Base-by-base conservation (phyloP, 2,329 filamentous ascomycete species). In the Nothophaeocryptopus gaeumannii region DNA sequence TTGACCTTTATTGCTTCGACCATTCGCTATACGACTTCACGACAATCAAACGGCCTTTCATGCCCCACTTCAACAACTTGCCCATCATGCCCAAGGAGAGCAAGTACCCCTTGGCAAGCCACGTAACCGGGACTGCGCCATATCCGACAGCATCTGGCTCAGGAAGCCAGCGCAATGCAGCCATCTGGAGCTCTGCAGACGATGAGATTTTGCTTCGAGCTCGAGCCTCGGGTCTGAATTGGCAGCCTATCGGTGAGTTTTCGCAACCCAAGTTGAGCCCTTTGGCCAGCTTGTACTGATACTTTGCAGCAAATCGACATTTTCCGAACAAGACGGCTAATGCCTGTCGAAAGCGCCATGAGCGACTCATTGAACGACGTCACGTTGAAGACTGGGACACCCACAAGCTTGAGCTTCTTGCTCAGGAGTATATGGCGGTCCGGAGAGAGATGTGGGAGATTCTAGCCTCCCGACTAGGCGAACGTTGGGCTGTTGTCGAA, bases 301-400 rank as follows among this genome's bases (percentile, higher is more conserved):
- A 4, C 20, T 7, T 26, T 26, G 20, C 20, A 26, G 84, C 89
- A 61, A 77, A 78, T 54, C 81, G 78, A 54, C 82, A 89, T 70
- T 95, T 95, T 67, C 86, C 85, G 1, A 77, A 72, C 67, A 95
- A 95, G 74, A 78, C 78, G 10, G 72, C 85, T 51, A 93, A 93
- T 67, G 90, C 90, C 13, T 95, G 89, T 72, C 87, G 89, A 57
- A 95, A 95, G 73, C 82, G 89, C 47, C 89, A 95, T 63, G 89
- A 95, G 71, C 80, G 89, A 35, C 74, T 95, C 58, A 84, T 92
- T 77, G 86, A 92, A 71, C 82, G 85, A 58, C 65, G 76, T 65
- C 83, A 84, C 50, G 81, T 83, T 40, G 85, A 89, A 61, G 86
- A 91, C 63, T 93, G 88, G 85, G 87, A 92, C 62, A 80, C 80